These are phyloP conservation scores for Alternaria sp. DNA, from an alignment of 2,329 filamentous ascomycete species.

Conservation along the genomic window DNA sequence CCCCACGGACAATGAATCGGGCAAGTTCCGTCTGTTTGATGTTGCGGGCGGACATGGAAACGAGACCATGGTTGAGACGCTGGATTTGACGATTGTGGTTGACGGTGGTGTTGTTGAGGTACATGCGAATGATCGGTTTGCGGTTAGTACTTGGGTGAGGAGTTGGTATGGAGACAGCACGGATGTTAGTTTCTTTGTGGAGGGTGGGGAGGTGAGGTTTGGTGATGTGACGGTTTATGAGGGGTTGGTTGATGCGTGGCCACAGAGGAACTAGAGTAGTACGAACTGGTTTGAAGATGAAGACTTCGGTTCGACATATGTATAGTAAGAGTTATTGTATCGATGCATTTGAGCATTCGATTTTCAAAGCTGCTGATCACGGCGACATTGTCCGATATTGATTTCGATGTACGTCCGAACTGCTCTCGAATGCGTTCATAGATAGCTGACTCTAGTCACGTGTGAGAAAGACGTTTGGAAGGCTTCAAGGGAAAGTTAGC, in stretches of 20 bases:
- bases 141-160: constrained; percentile 53
- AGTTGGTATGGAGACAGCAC: constrained; percentile 35
- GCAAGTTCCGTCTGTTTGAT: constrained; percentile 52
- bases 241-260: constrained; percentile 22
- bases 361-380: no score
- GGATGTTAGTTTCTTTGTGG: constrained; percentile 24
- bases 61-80: constrained; percentile 42
- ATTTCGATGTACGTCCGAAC: no score
- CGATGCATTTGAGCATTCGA: no score
- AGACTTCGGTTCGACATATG: neutral
- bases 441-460: neutral
- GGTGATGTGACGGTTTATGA: constrained; percentile 33
- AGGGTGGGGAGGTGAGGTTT: constrained; percentile 24
- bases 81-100: constrained; percentile 52
- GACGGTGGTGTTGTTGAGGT: constrained; percentile 47
- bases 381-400: no score
- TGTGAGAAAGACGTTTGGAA: neutral
- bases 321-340: neutral
- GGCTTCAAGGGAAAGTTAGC: neutral
- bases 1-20: constrained; percentile 46
- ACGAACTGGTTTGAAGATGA: neutral
- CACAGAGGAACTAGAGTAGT: neutral
- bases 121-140: constrained; percentile 52
- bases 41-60: constrained; percentile 29
- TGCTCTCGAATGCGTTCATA: neutral